Base-by-base conservation (phyloP, 2,329 filamentous ascomycete species). In the Penicillium sp. region DNA sequence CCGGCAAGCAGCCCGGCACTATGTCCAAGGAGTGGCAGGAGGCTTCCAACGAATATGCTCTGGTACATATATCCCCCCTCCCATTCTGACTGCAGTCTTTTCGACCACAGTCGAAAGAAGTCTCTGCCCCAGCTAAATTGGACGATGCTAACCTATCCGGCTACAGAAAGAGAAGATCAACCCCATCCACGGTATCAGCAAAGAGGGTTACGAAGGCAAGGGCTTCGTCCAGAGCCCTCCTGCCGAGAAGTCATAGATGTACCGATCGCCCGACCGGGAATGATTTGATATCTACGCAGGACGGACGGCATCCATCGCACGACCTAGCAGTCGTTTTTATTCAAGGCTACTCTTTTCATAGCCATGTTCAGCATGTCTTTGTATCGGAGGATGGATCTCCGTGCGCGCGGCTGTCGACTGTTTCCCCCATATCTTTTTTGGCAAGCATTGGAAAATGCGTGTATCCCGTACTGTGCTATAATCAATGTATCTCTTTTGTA, bases 1-100 rank as follows among this genome's bases (percentile, higher is more conserved):
- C 89, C 69, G 83, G 84, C 73, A 84, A 85, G 58, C 71, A 84
- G 61, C 94, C 94, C 65, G 81, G 82, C 76, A 96, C 93, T 70
- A 96, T 99, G 92, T 93, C 82, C 80, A 89, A 90, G 83, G 94
- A 99, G 80, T 97, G 89, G 86, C 91, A 99, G 82, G 91, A 97
- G 82, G 88, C 88, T 67, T 84, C 88, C 67, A 96, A 99, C 79
- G 94, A 97, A 82, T 94, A 89, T 78, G 83, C 97, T 76, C 92
- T 87, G 85, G 93, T 96, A 80, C 69, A 86, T 78, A 40, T 50
- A 35, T 16, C 14, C 22, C 8, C 14, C 16, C 16, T 12, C n/a
- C 22, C 14, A n/a, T 30, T 17, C 12, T 38, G 30, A 50, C 28
- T 9, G 26, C 22, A n/a, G 35, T 28, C 41, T 22, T 22, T 22